Base-by-base conservation (phyloP, 2,329 filamentous ascomycete genomes). In the Neocucurbitaria cava region DNA sequence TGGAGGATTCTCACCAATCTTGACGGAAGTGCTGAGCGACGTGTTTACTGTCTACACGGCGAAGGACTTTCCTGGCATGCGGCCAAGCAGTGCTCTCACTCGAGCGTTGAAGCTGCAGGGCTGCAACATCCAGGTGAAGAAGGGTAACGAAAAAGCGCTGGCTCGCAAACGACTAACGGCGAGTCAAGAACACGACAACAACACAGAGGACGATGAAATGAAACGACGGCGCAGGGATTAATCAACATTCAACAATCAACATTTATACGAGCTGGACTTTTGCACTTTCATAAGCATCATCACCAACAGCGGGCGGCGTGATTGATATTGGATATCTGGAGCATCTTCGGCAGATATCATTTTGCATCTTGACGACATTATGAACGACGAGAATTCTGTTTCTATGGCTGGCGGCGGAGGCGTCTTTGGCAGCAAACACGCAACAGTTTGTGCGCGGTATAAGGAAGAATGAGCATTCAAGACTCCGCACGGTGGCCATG, bases 21-120 rank as follows among this genome's bases (percentile, higher is more conserved):
- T 83, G n/a, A 81, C 80, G 7, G 78, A 79, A 54, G 76, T 80
- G 15, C 82, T 87, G 76, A 91, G 87, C 68, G 85, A 90, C 15
- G 78, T 87, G n/a, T 93, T 95, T 69, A 87, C 85, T 11, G 90
- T 93, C 7, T 93, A 89, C 73, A 92, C 89, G 39, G 91, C 91
- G 39, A 95, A 94, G 71, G 90, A 94, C 69, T 95, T 95, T 56
- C 89, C 90, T 0, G 91, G 91, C 5, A 95, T 95, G 90, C 82
- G 87, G 52, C 87, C 89, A 1, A 92, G 89, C 72, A 92, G 89
- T 23, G 80, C 83, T 17, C 77, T 95, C 33, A 91, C 91, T 1
- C 90, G 90, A 72, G 82, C 84, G 28, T 78, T 95, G 52, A 91
- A 91, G 73, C 82, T 89, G 66, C 91, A 94, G 76, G 91, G 91